Evolutionary conservation across 192 early-diverging fungal species (phyloP), one percentile per base, ranked within the genome.

Genomic region (Mortierella hygrophila): DNA sequence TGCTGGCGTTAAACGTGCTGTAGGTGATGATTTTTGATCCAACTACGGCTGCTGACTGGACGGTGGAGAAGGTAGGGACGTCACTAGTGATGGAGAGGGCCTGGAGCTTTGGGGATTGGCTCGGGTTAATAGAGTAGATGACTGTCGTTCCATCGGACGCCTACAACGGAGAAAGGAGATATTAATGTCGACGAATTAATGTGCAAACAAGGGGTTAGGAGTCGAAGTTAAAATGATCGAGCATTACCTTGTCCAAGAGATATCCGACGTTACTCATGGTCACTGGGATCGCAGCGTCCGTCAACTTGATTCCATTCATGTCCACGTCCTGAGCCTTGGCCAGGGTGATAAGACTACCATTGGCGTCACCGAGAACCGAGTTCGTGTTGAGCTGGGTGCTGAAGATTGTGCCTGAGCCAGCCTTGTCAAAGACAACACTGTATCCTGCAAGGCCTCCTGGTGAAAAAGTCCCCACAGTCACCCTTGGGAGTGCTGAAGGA

Each of bases 221-320:
- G 44, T 15, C 44, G 11, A 46, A 7, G 10, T 6, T 40, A 46
- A 44, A 15, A 46, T 15, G 44, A 46, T 46, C 18, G 35, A 35
- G 35, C n/a, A n/a, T 74, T 76, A 85, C 83, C 57, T 71, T 74
- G 35, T 86, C 83, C 52, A 86, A 65, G 18, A 86, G 57, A 26
- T 86, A 86, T 20, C 46, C 83, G 13, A 86, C 75, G 42, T 32
- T 47, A n/a, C 15, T 49, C 78, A 77, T 80, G 21, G 78, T 86
- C 18, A 86, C 35, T 5, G 83, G 44, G 55, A 86, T 60, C 46
- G 78, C 83, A 74, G 46, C 72, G 38, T 21, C 57, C 35, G 78
- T 72, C 41, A 86, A 54, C 9, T 11, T 60, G 40, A 73, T 41
- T 3, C 78, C 78, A 46, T 32, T 35, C 83, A 80, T 86, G 37